These are phyloP conservation scores for Neonectria magnoliae DNA, from an alignment of 2,329 filamentous ascomycete genomes.

Conservation along the genomic window DNA sequence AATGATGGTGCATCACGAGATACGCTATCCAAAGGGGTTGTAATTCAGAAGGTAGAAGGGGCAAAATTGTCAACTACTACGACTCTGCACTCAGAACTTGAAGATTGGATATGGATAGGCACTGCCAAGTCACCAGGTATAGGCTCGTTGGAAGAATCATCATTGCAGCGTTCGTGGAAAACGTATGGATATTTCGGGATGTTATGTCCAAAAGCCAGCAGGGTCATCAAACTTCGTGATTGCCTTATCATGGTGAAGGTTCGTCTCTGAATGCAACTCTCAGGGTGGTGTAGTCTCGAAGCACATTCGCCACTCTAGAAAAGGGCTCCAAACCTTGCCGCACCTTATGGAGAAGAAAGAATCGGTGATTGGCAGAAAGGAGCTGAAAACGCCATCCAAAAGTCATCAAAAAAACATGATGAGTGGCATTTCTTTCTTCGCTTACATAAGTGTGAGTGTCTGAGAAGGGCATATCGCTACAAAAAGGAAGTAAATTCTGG, in stretches of 20 bases:
- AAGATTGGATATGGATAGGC: too few relatives aligned
- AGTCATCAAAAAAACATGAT: background rate
- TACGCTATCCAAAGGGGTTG: background rate
- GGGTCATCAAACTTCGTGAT: background rate
- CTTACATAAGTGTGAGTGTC: background rate
- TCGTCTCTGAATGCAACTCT: background rate
- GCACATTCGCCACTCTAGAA: background rate
- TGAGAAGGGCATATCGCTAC: background rate
- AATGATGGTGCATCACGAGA: background rate
- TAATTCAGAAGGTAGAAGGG: background rate
- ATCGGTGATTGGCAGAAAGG: background rate
- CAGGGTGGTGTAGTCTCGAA: too few relatives aligned
- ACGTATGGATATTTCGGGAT: background rate
- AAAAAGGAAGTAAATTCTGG: background rate
- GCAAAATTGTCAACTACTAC: background rate
- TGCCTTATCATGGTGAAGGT: background rate
- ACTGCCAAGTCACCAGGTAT: too few relatives aligned
- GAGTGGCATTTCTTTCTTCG: background rate
- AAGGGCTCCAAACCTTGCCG: background rate
- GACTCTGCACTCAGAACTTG: background rate
- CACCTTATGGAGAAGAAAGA: background rate
- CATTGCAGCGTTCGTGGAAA: background rate
- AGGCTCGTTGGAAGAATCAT: background rate
- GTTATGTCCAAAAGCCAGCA: background rate
- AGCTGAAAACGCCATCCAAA: background rate